phyloP scores from a whole-genome alignment of 169 alveolate genomes.

The Plasmodium reichenowi region DNA sequence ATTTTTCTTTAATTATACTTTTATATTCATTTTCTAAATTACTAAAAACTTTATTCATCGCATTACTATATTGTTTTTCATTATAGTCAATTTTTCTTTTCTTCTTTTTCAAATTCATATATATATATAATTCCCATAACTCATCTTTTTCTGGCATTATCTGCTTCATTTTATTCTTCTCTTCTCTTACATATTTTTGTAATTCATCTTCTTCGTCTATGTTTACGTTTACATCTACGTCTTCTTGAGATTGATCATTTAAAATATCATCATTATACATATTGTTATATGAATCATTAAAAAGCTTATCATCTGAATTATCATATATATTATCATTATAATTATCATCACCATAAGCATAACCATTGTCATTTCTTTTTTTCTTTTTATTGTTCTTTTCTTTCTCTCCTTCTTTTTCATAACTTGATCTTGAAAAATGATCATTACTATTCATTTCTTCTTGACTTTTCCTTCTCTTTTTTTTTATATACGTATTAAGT shows the following conservation, averaged over 20 bases:
- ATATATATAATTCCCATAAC: slow-evolving; percentile 65
- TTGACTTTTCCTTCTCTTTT: slow-evolving; percentile 38
- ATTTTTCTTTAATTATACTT: slow-evolving; percentile 38
- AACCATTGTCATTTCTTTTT: not conserved
- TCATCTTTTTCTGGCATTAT: slow-evolving; percentile 60
- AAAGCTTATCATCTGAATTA: not conserved
- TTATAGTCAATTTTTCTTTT: slow-evolving; percentile 61
- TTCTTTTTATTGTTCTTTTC: not conserved
- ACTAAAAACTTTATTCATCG: slow-evolving; percentile 36
- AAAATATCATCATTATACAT: not conserved
- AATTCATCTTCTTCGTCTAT: slow-evolving; percentile 30
- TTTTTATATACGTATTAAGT: slow-evolving; percentile 26
- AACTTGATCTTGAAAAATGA: slow-evolving; percentile 25
- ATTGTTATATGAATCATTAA: not conserved
- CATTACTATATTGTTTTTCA: slow-evolving; percentile 37
- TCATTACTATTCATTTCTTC: slow-evolving; percentile 27
- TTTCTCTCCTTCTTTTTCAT: not conserved
- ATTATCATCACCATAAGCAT: slow-evolving; percentile 5
- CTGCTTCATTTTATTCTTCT: slow-evolving; percentile 61
- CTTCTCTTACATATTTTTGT: slow-evolving; percentile 44
- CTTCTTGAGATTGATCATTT: not conserved
- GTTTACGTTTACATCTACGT: slow-evolving; percentile 7
- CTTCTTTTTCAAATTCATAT: slow-evolving; percentile 67
- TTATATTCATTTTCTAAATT: slow-evolving; percentile 35
- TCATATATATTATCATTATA: not conserved